These are phyloP conservation scores for Jackrogersella minutella DNA, from an alignment of 495 filamentous ascomycete genomes.

Conservation along the genomic window DNA sequence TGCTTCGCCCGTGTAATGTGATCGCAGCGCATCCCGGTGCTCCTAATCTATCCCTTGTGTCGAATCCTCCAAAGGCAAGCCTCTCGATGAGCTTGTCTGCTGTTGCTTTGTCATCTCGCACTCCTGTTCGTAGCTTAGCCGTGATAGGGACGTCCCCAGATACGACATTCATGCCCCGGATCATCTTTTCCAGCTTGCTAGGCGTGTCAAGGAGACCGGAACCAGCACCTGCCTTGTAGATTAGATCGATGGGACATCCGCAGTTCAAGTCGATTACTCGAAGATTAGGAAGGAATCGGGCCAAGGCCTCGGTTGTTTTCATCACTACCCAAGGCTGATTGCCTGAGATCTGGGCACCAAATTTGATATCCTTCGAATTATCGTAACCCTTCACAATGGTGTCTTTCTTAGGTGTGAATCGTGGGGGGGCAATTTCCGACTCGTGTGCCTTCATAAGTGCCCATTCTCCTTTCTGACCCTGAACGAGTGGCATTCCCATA, in stretches of 20 bases:
- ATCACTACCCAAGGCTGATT: slow-evolving; percentile 87
- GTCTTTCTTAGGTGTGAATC: slow-evolving; percentile 52
- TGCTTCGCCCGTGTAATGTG: slow-evolving; percentile 90
- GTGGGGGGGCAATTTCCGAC: slow-evolving; percentile 75
- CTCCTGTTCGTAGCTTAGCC: slow-evolving; percentile 93
- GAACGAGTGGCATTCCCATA: slow-evolving; percentile 87
- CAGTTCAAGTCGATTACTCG: slow-evolving; percentile 95
- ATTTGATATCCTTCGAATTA: slow-evolving; percentile 81
- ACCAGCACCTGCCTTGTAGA: slow-evolving; percentile 85
- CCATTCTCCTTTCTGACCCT: slow-evolving; percentile 92
- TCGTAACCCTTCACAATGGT: slow-evolving; percentile 75
- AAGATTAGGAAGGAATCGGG: slow-evolving; percentile 76
- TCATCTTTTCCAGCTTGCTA: slow-evolving; percentile 86
- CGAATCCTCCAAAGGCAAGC: slow-evolving; percentile 78
- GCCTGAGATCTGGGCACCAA: slow-evolving; percentile 90
- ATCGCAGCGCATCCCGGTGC: slow-evolving; percentile 87
- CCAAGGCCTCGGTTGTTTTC: slow-evolving; percentile 84
- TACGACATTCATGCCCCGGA: slow-evolving; percentile 93
- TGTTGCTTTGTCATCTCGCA: slow-evolving; percentile 77
- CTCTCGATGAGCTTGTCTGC: slow-evolving; percentile 82
- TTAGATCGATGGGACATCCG: slow-evolving; percentile 93
- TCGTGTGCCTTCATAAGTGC: slow-evolving; percentile 90
- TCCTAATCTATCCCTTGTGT: slow-evolving; percentile 67
- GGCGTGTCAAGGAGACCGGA: slow-evolving; percentile 91
- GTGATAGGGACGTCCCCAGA: slow-evolving; percentile 88